Base-by-base conservation (phyloP, 441 rosid genomes). In the Theobroma grandiflorum region DNA sequence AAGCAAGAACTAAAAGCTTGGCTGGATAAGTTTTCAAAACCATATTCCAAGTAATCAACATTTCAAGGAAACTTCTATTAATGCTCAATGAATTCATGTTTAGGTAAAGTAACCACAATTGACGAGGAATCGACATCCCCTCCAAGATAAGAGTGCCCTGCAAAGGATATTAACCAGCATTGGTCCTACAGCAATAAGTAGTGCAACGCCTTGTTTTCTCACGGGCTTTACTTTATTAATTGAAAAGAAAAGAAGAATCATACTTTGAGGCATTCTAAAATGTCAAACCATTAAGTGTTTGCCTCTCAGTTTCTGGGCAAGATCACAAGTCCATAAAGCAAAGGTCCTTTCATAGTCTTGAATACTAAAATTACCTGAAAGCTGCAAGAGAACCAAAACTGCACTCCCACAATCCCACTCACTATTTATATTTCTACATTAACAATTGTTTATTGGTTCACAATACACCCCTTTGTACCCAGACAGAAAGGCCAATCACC, bases 291-390 rank as follows among this genome's bases (percentile, higher is more conserved):
- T 10, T 26, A 37, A 16, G 47, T 3, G 16, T 4, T 53, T n/a
- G 18, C 50, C 8, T 55, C 64, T 55, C 63, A 55, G 37, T 50
- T 47, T 26, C 40, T n/a, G 45, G 45, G 31, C 45, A 31, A 70
- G 3, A 4, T 31, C 67, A 12, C 16, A 62, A 0, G 33, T 31
- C 16, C 67, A 62, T 62, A 22, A 6, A 62, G 47, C 14, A 33
- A 31, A 70, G 74, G 74, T 31, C 40, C 26, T 4, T 71, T 16
- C 45, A 50, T 33, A 16, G 61, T 50, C 75, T 50, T 71, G 31
- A 35, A 33, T 33, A 18, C 8, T 71, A 35, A 52, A 49, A 45
- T 49, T 71, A 33, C 59, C 26, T 49, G 22, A 35, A 11, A 71
- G 43, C 8, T 33, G 15, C 33, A 2, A 45, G 3, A 50, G 43